Evolutionary conservation across 2,329 filamentous ascomycete genomes (phyloP).

Genomic region (Paradendryphiella salina): DNA sequence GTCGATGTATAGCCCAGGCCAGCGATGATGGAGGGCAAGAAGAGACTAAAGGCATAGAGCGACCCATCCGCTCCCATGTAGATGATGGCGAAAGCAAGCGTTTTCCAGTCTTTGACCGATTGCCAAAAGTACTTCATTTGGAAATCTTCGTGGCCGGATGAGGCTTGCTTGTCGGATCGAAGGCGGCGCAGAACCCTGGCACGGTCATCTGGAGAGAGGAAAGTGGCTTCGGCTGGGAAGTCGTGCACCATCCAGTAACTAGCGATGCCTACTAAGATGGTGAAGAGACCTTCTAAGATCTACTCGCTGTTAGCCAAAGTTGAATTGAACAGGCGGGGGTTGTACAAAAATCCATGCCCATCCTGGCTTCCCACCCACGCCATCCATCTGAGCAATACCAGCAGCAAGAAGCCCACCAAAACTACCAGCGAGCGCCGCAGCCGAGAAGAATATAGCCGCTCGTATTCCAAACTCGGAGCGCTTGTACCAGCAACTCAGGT

Average conservation of each 20-base stretch:
- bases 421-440: constrained; percentile 76
- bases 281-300: constrained; percentile 69
- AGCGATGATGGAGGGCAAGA: constrained; percentile 78
- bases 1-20: constrained; percentile 60
- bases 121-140: constrained; percentile 72
- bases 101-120: constrained; percentile 81
- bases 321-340: too few relatives aligned
- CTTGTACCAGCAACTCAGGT: constrained; percentile 83
- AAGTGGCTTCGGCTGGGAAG: constrained; percentile 73
- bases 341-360: constrained; percentile 53
- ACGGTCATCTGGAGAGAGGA: constrained; percentile 71
- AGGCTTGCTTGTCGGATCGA: constrained; percentile 70
- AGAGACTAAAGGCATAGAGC: constrained; percentile 75
- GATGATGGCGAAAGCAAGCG: constrained; percentile 71
- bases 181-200: constrained; percentile 72
- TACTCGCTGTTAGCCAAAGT: constrained; percentile 10
- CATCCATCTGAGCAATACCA: constrained; percentile 70
- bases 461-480: constrained; percentile 78
- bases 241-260: constrained; percentile 78
- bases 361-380: constrained; percentile 55
- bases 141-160: constrained; percentile 75
- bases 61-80: constrained; percentile 75
- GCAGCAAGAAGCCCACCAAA: constrained; percentile 76
- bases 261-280: constrained; percentile 66
- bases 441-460: constrained; percentile 81